Evolutionary conservation across 148 eudicot genomes (phyloP).

Genomic region (Chenopodium album): DNA sequence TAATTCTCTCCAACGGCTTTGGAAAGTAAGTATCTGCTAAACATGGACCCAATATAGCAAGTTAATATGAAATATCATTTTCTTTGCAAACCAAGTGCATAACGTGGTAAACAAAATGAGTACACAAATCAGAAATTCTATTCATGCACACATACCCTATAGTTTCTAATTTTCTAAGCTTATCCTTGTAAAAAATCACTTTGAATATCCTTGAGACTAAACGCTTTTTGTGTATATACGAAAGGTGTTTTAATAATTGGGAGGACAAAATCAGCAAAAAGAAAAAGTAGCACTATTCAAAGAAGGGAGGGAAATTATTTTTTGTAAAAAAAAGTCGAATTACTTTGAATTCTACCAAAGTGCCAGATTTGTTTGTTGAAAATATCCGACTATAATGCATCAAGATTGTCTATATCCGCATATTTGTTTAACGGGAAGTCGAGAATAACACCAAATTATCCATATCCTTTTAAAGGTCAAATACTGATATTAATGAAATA

Average conservation of each 20-base stretch:
- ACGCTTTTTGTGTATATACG: not conserved
- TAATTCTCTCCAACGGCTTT: slow-evolving; percentile 48
- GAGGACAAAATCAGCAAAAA: not conserved
- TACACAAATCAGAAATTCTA: not conserved
- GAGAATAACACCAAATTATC: too few relatives aligned
- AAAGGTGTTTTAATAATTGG: not conserved
- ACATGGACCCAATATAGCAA: not conserved
- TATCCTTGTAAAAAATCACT: not conserved
- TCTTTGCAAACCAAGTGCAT: not conserved
- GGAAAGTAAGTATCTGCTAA: slow-evolving; percentile 59
- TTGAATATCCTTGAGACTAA: not conserved
- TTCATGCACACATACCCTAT: not conserved
- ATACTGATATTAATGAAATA: too few relatives aligned
- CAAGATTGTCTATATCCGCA: too few relatives aligned
- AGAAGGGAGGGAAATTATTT: not conserved
- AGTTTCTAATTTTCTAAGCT: not conserved
- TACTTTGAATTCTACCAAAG: not conserved
- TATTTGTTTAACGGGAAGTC: too few relatives aligned
- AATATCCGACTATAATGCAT: too few relatives aligned
- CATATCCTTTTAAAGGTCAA: not conserved
- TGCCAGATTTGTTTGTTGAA: not conserved
- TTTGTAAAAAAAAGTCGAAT: too few relatives aligned
- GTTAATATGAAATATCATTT: not conserved
- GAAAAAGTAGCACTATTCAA: too few relatives aligned
- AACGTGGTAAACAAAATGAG: not conserved